These are phyloP conservation scores for Collybia sordida DNA, from an alignment of 768 basidiomycete species.

Conservation along the genomic window DNA sequence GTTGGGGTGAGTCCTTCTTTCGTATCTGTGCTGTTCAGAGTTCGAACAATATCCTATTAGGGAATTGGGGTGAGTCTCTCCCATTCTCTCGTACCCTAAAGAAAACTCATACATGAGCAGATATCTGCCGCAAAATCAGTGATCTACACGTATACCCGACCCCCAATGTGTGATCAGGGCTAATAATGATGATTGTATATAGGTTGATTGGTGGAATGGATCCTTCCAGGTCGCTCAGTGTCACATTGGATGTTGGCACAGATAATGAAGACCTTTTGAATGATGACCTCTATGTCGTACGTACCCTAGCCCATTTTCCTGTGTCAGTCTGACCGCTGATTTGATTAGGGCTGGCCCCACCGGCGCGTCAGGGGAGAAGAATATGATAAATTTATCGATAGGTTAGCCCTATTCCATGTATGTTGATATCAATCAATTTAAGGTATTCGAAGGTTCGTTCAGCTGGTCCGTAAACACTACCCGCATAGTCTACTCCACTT, in stretches of 20 bases:
- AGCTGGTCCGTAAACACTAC: conserved; percentile 70
- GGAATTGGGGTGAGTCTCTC: conserved; percentile 48
- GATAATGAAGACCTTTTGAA: conserved; percentile 63
- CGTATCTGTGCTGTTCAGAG: conserved; percentile 17
- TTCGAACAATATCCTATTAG: conserved; percentile 16
- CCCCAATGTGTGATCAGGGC: neutral
- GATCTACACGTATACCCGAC: conserved; percentile 60
- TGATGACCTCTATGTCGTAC: conserved; percentile 66
- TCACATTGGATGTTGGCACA: conserved; percentile 77
- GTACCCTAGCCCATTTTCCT: conserved; percentile 18
- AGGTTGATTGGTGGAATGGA: conserved; percentile 69
- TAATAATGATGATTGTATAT: neutral
- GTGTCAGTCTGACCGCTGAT: neutral
- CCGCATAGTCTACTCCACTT: conserved; percentile 74
- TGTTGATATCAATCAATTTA: neutral
- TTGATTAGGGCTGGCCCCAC: conserved; percentile 66
- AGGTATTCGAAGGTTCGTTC: conserved; percentile 57
- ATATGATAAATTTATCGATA: conserved; percentile 80
- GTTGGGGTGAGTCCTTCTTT: conserved; percentile 50
- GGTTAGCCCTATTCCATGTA: conserved; percentile 33
- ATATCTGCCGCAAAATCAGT: conserved; percentile 79
- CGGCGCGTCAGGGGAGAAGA: conserved; percentile 67
- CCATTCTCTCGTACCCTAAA: neutral
- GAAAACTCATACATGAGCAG: conserved; percentile 27
- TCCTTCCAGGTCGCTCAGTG: conserved; percentile 55